A percentile compares a stretch with the other conserved stretches of the same genome.
Evolutionary conservation across 2,329 filamentous ascomycete species (phyloP).

Genomic region (Cordyceps tenuipes): DNA sequence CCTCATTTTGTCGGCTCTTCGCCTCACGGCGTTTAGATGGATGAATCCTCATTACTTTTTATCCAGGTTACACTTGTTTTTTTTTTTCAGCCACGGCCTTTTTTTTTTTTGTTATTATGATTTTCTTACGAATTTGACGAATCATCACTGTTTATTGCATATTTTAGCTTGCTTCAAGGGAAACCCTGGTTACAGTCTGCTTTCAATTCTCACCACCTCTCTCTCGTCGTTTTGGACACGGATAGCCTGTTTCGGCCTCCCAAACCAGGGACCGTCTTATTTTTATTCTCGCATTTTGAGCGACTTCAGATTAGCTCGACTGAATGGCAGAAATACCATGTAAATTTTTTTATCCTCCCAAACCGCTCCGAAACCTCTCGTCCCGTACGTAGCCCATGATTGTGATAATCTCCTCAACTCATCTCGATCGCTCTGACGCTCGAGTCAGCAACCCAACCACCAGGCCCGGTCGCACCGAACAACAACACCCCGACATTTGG

Average conservation of each 20-base stretch:
- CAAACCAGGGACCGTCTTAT: not conserved
- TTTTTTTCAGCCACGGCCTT: not conserved
- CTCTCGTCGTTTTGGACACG: not conserved
- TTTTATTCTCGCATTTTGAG: not conserved
- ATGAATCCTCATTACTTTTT: not conserved
- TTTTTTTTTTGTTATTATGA: not conserved
- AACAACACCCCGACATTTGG: too few relatives aligned
- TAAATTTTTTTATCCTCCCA: not conserved
- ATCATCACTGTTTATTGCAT: not conserved
- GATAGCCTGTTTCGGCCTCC: not conserved
- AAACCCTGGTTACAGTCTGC: not conserved
- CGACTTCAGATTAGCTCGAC: not conserved
- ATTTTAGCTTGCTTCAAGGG: not conserved
- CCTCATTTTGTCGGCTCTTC: not conserved
- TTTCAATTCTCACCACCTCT: not conserved
- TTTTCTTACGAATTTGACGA: not conserved
- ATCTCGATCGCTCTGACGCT: too few relatives aligned
- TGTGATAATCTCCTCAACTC: too few relatives aligned
- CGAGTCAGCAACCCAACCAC: too few relatives aligned
- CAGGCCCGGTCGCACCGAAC: too few relatives aligned
- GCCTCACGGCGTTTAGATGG: slow-evolving; percentile 11
- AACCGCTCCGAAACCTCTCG: too few relatives aligned
- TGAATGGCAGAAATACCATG: not conserved
- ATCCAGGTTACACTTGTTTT: not conserved
- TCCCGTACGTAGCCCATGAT: too few relatives aligned